These are phyloP conservation scores for Phytophthora parvispora DNA, from an alignment of 352 stramenopile genomes.

Conservation along the genomic window DNA sequence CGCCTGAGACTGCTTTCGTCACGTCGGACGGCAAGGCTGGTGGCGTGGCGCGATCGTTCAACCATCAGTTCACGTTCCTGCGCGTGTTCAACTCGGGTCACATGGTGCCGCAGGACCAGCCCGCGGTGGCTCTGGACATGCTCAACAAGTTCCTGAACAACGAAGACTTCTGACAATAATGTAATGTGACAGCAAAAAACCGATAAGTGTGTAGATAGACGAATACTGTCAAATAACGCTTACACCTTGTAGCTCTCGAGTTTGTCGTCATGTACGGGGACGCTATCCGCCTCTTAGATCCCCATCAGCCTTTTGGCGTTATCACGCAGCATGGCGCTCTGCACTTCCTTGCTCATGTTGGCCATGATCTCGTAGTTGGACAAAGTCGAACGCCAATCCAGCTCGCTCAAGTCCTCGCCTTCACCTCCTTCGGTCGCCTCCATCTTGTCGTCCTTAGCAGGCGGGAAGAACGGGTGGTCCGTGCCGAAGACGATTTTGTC, in stretches of 20 bases:
- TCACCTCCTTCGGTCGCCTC: conserved; percentile 9
- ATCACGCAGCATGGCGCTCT: conserved; percentile 51
- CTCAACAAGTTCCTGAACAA: conserved; percentile 70
- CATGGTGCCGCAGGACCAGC: conserved; percentile 67
- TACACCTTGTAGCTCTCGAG: conserved; percentile 30
- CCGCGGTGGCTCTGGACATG: conserved; percentile 58
- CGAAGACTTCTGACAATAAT: conserved; percentile 19
- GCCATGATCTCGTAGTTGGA: conserved; percentile 63
- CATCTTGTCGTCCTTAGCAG: conserved; percentile 14
- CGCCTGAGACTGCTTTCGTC: conserved; percentile 32
- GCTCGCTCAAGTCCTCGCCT: conserved; percentile 22
- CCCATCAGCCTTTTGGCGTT: conserved; percentile 48
- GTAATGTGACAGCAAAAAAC: neutral
- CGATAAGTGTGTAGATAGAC: conserved; percentile 19
- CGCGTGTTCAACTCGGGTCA: conserved; percentile 65
- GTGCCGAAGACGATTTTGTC: conserved; percentile 74
- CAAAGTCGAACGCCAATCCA: conserved; percentile 53
- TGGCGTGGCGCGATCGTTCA: conserved; percentile 39
- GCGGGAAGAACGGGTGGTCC: conserved; percentile 78
- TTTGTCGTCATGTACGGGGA: neutral
- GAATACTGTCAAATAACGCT: conserved; percentile 19
- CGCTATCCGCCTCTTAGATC: conserved; percentile 8
- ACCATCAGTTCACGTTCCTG: conserved; percentile 61
- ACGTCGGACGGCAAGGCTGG: conserved; percentile 14
- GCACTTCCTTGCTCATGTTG: conserved; percentile 39